phyloP scores from a whole-genome alignment of 176 grass and related monocot genomes.

The Zea mays region DNA sequence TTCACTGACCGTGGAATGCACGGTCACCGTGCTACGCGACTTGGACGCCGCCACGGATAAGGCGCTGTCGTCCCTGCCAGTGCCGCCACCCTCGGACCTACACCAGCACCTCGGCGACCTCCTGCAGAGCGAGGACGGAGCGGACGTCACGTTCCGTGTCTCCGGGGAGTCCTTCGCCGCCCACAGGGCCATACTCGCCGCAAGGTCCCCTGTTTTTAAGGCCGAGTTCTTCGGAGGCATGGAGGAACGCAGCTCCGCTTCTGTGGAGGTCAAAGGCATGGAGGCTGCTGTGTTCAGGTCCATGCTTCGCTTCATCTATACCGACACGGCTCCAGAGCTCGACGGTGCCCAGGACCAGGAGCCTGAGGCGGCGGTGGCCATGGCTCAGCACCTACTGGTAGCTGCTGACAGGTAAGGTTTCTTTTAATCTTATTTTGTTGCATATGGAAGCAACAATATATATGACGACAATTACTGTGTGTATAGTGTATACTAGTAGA shows the following conservation, averaged over 20 bases:
- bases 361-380: neutral
- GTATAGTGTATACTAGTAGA: neutral
- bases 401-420: conserved; percentile 39
- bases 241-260: neutral
- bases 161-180: conserved; percentile 12
- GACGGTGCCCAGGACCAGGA: neutral
- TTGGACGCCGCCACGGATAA: neutral
- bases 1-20: conserved; percentile 11
- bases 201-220: conserved; percentile 36
- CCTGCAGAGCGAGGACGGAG: neutral
- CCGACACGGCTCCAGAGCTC: neutral
- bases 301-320: conserved; percentile 31
- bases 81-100: neutral
- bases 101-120: conserved; percentile 19
- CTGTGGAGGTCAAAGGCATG: conserved; percentile 6
- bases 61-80: neutral
- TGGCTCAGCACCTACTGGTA: conserved; percentile 38
- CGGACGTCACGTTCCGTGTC: conserved; percentile 32
- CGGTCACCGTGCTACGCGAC: conserved; percentile 9
- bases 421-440: no score
- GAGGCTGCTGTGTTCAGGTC: conserved; percentile 29
- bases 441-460: neutral
- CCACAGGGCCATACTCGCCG: conserved; percentile 17
- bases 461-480: neutral
- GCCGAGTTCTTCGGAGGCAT: conserved; percentile 30